A percentile compares a stretch with the other conserved stretches of the same genome.
These are phyloP conservation scores for Xerocomus minutiporus DNA, from an alignment of 1,284 basidiomycete genomes.

Conservation along the genomic window DNA sequence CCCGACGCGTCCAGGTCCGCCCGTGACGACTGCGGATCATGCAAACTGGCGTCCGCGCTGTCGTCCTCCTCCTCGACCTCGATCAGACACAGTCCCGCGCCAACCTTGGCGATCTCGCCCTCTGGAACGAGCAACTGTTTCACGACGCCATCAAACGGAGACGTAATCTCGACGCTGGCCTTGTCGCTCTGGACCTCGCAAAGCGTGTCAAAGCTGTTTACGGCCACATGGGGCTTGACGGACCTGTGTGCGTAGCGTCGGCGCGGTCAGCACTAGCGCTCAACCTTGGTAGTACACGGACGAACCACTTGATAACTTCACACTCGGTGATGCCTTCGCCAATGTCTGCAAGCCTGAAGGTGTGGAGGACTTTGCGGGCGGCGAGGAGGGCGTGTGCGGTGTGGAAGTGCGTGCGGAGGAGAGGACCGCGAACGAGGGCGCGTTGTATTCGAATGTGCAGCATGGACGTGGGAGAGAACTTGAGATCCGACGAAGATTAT, in stretches of 20 bases:
- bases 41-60: background rate
- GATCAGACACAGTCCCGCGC: constrained; percentile 78
- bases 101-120: constrained; percentile 86
- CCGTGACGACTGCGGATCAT: constrained; percentile 2
- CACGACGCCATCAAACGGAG: constrained; percentile 79
- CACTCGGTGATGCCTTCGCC: constrained; percentile 91
- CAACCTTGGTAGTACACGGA: constrained; percentile 15
- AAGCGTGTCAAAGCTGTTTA: constrained; percentile 81
- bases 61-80: constrained; percentile 62
- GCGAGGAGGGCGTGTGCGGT: constrained; percentile 35
- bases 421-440: constrained; percentile 34
- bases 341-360: constrained; percentile 92
- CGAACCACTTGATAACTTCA: constrained; percentile 84
- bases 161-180: constrained; percentile 90
- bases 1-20: background rate
- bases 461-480: background rate
- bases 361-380: constrained; percentile 49
- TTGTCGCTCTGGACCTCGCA: constrained; percentile 97
- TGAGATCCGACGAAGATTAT: background rate
- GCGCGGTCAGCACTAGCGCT: background rate
- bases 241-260: constrained; percentile 39
- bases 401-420: constrained; percentile 44
- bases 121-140: constrained; percentile 72
- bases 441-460: constrained; percentile 8
- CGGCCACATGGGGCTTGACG: constrained; percentile 52